These are phyloP conservation scores for Aspergillus felis DNA, from an alignment of 2,329 filamentous ascomycete genomes.

Conservation along the genomic window DNA sequence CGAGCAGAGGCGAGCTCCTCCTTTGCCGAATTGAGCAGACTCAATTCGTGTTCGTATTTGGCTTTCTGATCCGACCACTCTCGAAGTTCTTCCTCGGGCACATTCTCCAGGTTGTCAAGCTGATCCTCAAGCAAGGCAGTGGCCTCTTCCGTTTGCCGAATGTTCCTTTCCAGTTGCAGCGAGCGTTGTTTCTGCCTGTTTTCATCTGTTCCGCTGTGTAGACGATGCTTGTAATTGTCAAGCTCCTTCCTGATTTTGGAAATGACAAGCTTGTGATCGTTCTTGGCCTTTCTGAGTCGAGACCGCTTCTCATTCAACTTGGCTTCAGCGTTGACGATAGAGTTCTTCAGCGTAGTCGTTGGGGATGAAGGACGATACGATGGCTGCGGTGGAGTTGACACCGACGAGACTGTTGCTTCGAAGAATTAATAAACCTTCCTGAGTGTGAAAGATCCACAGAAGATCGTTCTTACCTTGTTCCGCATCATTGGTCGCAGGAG, in stretches of 20 bases:
- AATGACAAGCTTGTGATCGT: conserved; percentile 57
- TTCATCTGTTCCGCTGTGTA: conserved; percentile 58
- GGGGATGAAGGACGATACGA: conserved; percentile 61
- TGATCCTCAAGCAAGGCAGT: conserved; percentile 52
- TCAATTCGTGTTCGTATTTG: conserved; percentile 52
- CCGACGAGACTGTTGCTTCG: conserved; percentile 29
- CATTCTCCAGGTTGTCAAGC: conserved; percentile 52
- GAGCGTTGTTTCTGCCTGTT: conserved; percentile 60
- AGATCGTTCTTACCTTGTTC: conserved; percentile 50
- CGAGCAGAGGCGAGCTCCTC: conserved; percentile 50
- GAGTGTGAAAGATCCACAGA: not conserved
- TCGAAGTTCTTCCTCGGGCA: conserved; percentile 54
- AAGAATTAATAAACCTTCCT: not conserved
- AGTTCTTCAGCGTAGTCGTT: conserved; percentile 62
- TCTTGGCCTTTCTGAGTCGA: conserved; percentile 56
- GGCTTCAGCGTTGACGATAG: conserved; percentile 58
- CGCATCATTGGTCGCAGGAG: conserved; percentile 54
- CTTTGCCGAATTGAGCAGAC: conserved; percentile 48
- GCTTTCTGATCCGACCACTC: conserved; percentile 52
- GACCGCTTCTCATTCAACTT: conserved; percentile 58
- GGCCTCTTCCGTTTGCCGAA: conserved; percentile 61
- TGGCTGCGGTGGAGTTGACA: conserved; percentile 51
- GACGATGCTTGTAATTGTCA: conserved; percentile 54
- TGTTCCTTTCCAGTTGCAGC: conserved; percentile 59
- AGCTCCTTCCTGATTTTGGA: conserved; percentile 59